Percentiles rank a stretch among this genome's conserved stretches.
Conservation (phyloP, 2,329 filamentous ascomycete species). For the Fulvia fulva region DNA sequence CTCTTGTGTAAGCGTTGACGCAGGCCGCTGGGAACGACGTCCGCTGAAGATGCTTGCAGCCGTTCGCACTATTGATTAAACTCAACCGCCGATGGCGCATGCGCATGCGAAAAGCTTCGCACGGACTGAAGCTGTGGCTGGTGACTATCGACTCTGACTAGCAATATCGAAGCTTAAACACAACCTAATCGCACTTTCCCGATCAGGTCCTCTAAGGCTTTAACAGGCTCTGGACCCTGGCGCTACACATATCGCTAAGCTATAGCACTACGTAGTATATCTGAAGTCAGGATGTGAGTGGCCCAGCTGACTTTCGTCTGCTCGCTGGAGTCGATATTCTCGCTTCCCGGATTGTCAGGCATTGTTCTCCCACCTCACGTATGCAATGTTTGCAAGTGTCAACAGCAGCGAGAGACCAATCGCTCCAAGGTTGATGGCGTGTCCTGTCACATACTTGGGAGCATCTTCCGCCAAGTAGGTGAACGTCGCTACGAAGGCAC, state of each 20-base stretch:
- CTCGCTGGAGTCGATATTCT: conserved; percentile 34
- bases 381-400: conserved; percentile 34
- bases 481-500: conserved; percentile 45
- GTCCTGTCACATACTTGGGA: conserved; percentile 39
- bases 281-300: conserved; percentile 41
- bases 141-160: background rate
- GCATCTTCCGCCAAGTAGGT: conserved; percentile 43
- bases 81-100: background rate
- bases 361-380: conserved; percentile 42
- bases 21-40: background rate
- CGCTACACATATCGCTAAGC: no score
- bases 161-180: background rate
- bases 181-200: background rate
- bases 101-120: background rate
- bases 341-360: conserved; percentile 39
- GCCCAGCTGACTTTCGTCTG: conserved; percentile 33
- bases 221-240: background rate
- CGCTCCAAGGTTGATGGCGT: conserved; percentile 41
- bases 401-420: conserved; percentile 36
- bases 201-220: background rate
- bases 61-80: conserved; percentile 2
- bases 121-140: background rate
- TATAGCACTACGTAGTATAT: conserved; percentile 29
- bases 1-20: background rate
- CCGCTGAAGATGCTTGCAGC: background rate